Evolutionary conservation across 768 basidiomycete species (phyloP), one percentile per base, ranked within the genome.

Genomic region (Lactarius deliciosus): DNA sequence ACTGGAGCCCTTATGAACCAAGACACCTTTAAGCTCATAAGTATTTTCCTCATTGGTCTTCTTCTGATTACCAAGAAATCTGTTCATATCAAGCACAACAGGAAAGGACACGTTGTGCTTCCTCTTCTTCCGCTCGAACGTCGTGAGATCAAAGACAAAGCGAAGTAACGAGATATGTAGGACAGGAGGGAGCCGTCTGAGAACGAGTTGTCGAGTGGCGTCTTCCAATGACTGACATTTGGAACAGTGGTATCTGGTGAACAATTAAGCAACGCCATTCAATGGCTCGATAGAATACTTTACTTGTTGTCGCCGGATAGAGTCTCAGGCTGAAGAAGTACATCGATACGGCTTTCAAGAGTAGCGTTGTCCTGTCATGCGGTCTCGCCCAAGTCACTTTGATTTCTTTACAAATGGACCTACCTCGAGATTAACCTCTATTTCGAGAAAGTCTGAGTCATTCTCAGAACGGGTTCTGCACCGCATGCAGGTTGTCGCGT

Each of bases 151-250:
- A 72, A 90, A 98, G 34, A 92, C 86, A 76, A 98, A 98, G n/a
- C 96, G 91, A 64, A 96, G 83, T 60, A 98, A 77, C 25, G 94
- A 94, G 72, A 98, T 89, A 76, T 98, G 93, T 2, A 98, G 81
- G 7, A 95, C 89, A 0, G 93, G 92, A 1, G 96, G 96, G 6
- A 97, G 82, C 61, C 81, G 74, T 30, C 81, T 81, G 16, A 96
- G 77, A 71, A 88, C 82, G 2, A 87, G 88, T 70, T 88, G 87
- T 9, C 96, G 87, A 20, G 83, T 87, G 6, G 96, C 96, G 65
- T 93, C 85, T 74, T 89, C 88, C 10, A 93, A 82, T 28, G 76
- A 76, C 53, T 86, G 79, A 74, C 96, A 98, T 28, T 77, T 78
- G 5, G 90, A 83, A 74, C 96, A 98, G 40, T 82, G 79, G 76